A percentile compares a stretch with the other conserved stretches of the same genome.
phyloP scores from a whole-genome alignment of 225 moss, liverwort and hornwort genomes.

The Asterella californica region DNA sequence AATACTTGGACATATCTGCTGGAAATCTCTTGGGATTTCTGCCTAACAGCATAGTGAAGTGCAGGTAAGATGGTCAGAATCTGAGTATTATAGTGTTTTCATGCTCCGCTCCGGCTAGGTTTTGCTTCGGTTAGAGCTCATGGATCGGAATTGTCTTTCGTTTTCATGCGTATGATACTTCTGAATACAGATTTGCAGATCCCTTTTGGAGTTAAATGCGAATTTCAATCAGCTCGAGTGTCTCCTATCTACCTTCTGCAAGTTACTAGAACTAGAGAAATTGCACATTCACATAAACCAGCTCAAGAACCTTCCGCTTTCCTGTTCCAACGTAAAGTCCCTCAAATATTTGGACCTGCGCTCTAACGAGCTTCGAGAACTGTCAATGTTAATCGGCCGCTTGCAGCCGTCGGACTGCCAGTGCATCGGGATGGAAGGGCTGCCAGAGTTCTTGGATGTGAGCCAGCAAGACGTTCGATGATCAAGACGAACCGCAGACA shows the following conservation, averaged over 20 bases:
- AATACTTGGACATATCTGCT: conserved; percentile 53
- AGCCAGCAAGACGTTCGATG: not conserved
- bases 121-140: too few species aligned
- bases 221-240: not conserved
- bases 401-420: not conserved
- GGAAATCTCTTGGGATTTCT: conserved; percentile 53
- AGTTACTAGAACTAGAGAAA: not conserved
- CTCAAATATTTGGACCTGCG: not conserved
- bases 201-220: not conserved
- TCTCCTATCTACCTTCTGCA: not conserved
- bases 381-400: not conserved
- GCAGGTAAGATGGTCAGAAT: conserved; percentile 47
- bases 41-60: conserved; percentile 62
- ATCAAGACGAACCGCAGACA: not conserved
- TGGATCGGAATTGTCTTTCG: too few species aligned
- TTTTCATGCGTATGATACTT: too few species aligned
- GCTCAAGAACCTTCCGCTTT: not conserved
- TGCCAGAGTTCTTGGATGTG: not conserved
- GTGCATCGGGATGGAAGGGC: not conserved
- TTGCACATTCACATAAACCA: not conserved
- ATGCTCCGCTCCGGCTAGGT: not conserved
- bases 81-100: too few species aligned
- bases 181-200: not conserved
- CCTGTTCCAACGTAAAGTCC: not conserved
- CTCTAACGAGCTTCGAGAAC: not conserved